phyloP scores from a whole-genome alignment of 495 filamentous ascomycete species.

The Tuber indicum region DNA sequence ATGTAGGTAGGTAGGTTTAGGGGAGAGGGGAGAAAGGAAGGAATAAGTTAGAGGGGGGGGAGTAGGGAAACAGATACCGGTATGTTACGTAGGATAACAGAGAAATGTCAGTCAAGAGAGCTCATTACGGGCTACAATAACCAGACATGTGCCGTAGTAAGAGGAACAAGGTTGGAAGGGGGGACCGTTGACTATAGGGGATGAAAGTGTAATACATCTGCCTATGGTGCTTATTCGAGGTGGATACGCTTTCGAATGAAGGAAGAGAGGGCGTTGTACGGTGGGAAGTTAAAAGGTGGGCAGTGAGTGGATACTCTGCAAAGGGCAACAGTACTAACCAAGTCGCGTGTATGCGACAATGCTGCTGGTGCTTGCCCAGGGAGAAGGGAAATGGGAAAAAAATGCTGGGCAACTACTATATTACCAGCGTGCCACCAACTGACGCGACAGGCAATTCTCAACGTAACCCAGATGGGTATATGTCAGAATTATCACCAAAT shows the following conservation, averaged over 20 bases:
- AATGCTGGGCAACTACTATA: not conserved
- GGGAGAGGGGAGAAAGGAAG: conserved; percentile 9
- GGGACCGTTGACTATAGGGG: not conserved
- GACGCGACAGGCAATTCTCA: conserved; percentile 24
- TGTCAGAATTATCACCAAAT: not conserved
- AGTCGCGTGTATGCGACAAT: conserved; percentile 35
- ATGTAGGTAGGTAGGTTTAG: conserved; percentile 25
- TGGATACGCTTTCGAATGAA: conserved; percentile 17
- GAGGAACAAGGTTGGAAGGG: not conserved
- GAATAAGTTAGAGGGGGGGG: conserved; percentile 10
- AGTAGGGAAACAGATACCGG: conserved; percentile 14
- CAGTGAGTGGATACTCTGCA: conserved; percentile 17
- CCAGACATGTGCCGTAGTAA: not conserved
- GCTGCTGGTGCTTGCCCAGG: not conserved
- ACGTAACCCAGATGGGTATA: not conserved
- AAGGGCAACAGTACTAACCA: conserved; percentile 3
- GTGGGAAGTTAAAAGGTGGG: not conserved
- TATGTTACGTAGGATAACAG: conserved; percentile 7
- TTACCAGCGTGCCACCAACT: conserved; percentile 32
- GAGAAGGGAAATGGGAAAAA: not conserved
- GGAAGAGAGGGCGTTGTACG: conserved; percentile 1
- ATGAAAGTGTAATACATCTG: conserved; percentile 11
- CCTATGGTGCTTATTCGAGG: conserved; percentile 18
- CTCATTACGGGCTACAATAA: not conserved
- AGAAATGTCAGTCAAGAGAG: not conserved